These are phyloP conservation scores for Chlorella variabilis DNA, from an alignment of 163 green algal species.

Conservation along the genomic window DNA sequence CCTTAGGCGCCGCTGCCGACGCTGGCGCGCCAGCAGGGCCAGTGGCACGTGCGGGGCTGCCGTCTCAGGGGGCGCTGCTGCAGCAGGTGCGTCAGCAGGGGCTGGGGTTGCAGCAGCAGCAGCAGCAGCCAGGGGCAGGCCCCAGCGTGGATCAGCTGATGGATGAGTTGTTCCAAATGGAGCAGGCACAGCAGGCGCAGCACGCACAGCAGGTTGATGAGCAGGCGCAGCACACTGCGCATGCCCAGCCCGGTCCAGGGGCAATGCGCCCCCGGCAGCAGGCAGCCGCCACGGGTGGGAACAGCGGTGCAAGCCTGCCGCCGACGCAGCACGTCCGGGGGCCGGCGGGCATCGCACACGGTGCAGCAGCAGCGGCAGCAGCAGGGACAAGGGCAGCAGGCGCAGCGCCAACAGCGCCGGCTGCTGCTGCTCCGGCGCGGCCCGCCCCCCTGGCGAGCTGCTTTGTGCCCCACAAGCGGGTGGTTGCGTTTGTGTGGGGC, in stretches of 20 bases:
- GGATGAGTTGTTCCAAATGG: conserved; percentile 28
- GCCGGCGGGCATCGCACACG: background rate
- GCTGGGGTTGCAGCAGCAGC: background rate
- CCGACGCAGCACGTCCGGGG: background rate
- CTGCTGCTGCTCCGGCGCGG: background rate
- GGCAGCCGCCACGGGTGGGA: background rate
- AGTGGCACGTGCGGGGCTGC: background rate
- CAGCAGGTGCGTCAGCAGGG: background rate
- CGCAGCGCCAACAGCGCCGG: background rate
- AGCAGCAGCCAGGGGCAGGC: background rate
- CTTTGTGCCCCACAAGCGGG: conserved; percentile 57
- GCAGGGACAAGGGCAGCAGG: background rate
- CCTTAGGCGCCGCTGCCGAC: background rate
- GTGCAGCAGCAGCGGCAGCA: background rate
- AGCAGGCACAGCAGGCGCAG: background rate
- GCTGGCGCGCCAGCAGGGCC: too few relatives aligned
- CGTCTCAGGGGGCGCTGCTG: conserved; percentile 6
- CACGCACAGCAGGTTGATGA: background rate
- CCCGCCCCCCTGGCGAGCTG: conserved; percentile 34
- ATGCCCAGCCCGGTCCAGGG: background rate
- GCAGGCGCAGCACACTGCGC: background rate
- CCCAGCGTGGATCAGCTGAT: background rate
- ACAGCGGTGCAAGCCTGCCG: conserved; percentile 1
- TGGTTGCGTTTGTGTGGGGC: conserved; percentile 76
- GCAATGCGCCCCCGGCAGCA: background rate